Conservation (phyloP, 441 rosid species). For the Corymbia citriodora region DNA sequence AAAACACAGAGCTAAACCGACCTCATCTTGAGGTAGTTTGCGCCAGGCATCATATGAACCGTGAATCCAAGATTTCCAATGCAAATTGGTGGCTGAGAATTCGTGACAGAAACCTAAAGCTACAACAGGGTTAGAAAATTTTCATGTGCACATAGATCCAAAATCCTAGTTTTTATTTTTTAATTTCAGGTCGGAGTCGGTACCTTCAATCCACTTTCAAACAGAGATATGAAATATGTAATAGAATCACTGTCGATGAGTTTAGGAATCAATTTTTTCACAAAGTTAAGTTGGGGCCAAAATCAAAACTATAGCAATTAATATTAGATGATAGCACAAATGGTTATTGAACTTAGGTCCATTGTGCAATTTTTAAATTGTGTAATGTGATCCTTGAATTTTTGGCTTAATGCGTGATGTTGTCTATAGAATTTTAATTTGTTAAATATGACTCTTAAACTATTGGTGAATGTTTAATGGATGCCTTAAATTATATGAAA, state of each 20-base stretch:
- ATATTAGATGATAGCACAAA: fast-evolving
- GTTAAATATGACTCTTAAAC: fast-evolving
- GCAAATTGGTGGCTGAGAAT: neutral
- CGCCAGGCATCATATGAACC: neutral
- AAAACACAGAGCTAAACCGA: neutral
- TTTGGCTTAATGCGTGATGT: neutral
- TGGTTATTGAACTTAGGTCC: fast-evolving
- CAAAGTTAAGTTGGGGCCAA: neutral
- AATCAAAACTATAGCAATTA: neutral
- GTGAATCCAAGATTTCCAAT: neutral
- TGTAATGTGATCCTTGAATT: fast-evolving
- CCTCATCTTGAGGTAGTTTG: neutral
- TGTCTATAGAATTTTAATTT: neutral
- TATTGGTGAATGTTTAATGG: neutral
- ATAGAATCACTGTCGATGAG: neutral
- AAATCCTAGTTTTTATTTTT: neutral
- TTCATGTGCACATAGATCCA: neutral
- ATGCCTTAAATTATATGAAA: neutral
- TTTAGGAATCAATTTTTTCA: neutral
- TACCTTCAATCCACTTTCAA: fast-evolving
- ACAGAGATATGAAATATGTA: neutral
- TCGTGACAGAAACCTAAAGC: neutral
- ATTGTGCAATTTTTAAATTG: neutral
- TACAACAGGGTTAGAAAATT: neutral
- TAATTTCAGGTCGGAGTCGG: neutral